Evolutionary conservation across 2,329 filamentous ascomycete species (phyloP), one percentile per base, ranked within the genome.

Genomic region (Ceratocystis cacaofunesta): DNA sequence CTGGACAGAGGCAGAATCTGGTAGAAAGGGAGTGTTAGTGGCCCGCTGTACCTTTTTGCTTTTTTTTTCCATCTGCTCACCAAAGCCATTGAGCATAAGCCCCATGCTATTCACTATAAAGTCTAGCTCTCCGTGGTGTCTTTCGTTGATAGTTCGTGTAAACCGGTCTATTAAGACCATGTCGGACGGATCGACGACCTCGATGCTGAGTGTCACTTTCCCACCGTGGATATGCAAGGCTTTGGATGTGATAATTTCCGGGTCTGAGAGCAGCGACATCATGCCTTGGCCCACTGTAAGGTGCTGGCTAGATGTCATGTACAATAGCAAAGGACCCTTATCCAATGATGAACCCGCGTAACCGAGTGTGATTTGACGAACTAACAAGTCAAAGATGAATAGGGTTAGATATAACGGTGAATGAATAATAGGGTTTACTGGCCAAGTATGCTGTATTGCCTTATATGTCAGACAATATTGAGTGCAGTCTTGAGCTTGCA

Each of bases 121-220:
- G 22, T 64, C 63, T 19, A 64, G 32, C 5, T 46, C 41, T 17
- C 52, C 63, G 44, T 48, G 30, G 30, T 64, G 63, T 8, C 63
- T 57, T 25, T 64, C 63, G 17, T 19, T 36, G 12, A 64, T 58
- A 5, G 63, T 64, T 5, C 43, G 36, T 32, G 43, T 32, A 8
- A 64, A 58, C 2, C 63, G 63, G 8, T 64, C 63, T 46, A 64
- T 64, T 8, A 52, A 64, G 6, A 25, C 36, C 2, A n/a, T 19
- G 19, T 64, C 30, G 32, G 63, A 43, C 22, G 43, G 52, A 44
- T 64, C 52, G 19, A 64, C 63, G 12, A 58, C 52, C 50, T 64
- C 63, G 3, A 64, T 6, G 25, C 12, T 64, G 3, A 64, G 22
- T 22, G 63, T 64, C 22, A 64, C 63, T 48, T 57, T 57, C 36